phyloP scores from a whole-genome alignment of 495 filamentous ascomycete genomes.

The Xylaria bambusicola region DNA sequence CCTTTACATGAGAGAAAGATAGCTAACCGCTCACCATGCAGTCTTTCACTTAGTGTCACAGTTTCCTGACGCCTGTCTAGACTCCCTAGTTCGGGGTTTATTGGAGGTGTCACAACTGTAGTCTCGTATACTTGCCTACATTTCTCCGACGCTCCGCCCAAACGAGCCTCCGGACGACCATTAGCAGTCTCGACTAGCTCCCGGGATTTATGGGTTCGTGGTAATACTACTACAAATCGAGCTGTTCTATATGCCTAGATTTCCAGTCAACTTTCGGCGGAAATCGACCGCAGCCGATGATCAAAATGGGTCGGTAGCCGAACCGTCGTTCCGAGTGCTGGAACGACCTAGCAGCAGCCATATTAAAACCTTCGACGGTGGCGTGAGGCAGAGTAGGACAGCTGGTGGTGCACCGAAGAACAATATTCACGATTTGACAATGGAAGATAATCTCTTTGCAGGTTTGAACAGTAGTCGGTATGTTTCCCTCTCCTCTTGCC shows the following conservation, averaged over 20 bases:
- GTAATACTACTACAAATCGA: conserved; percentile 27
- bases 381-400: conserved; percentile 33
- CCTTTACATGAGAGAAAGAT: conserved; percentile 34
- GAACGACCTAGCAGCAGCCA: conserved; percentile 40
- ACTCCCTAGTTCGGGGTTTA: conserved; percentile 1
- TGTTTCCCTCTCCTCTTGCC: too few species aligned
- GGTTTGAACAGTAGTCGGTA: conserved; percentile 58
- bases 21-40: conserved; percentile 36
- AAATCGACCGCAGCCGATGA: conserved; percentile 52
- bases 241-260: conserved; percentile 54
- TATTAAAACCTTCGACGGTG: conserved; percentile 47
- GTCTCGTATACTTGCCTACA: background rate
- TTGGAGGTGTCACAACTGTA: background rate
- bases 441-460: conserved; percentile 59
- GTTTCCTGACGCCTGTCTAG: conserved; percentile 7
- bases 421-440: conserved; percentile 36
- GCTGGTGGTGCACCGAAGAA: conserved; percentile 30
- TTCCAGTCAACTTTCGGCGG: conserved; percentile 54
- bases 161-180: conserved; percentile 20
- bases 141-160: background rate
- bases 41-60: conserved; percentile 29
- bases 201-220: conserved; percentile 29
- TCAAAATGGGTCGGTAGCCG: conserved; percentile 46
- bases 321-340: conserved; percentile 51
- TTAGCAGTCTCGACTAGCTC: conserved; percentile 11